Conservation (phyloP, 1,284 basidiomycete species). For the Leucoagaricus sp. region DNA sequence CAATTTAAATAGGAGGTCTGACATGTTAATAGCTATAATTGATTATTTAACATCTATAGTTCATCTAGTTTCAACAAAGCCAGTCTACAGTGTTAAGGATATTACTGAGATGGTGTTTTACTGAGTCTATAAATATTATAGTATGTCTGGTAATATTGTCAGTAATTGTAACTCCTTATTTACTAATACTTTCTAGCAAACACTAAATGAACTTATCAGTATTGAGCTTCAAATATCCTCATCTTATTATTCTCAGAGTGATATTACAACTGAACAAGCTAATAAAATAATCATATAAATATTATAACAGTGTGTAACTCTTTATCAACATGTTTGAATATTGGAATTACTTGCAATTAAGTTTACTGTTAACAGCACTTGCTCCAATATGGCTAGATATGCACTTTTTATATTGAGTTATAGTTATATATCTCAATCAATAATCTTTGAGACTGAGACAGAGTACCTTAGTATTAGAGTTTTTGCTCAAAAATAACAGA, state of each 20-base stretch:
- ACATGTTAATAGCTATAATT: conserved; percentile 39
- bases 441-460: conserved; percentile 17
- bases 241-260: conserved; percentile 32
- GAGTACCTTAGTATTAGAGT: conserved; percentile 20
- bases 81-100: conserved; percentile 32
- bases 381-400: conserved; percentile 20
- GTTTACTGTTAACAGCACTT: conserved; percentile 24
- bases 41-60: conserved; percentile 35
- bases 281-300: conserved; percentile 41
- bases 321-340: conserved; percentile 39
- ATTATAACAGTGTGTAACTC: conserved; percentile 31
- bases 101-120: conserved; percentile 40
- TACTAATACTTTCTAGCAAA: conserved; percentile 5
- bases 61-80: conserved; percentile 29
- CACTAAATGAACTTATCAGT: conserved; percentile 8
- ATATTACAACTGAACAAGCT: conserved; percentile 39
- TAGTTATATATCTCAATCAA: conserved; percentile 27
- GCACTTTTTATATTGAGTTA: conserved; percentile 39
- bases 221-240: conserved; percentile 35
- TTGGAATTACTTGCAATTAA: conserved; percentile 35
- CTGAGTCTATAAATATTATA: conserved; percentile 38
- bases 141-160: conserved; percentile 18
- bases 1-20: conserved; percentile 32
- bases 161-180: conserved; percentile 5
- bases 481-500: conserved; percentile 24